Evolutionary conservation across 352 stramenopile species (phyloP).

Genomic region (Phytophthora capsici): DNA sequence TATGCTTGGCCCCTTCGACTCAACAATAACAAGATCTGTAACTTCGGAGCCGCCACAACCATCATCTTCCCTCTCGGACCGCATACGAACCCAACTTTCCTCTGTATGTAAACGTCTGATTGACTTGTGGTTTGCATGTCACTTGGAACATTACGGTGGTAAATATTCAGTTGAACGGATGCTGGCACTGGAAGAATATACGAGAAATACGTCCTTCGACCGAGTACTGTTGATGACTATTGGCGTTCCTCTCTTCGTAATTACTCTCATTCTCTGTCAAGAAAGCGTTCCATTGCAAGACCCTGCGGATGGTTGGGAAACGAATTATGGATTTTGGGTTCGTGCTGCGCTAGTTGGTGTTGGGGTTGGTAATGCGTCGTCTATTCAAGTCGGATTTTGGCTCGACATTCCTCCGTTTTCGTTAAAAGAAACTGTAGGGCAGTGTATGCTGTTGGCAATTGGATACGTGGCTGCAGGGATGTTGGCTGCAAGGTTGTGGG

Average conservation of each 20-base stretch:
- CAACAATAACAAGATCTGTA: background rate
- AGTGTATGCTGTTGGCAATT: conserved; percentile 9
- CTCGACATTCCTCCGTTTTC: conserved; percentile 20
- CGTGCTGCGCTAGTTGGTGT: conserved; percentile 16
- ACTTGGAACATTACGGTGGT: conserved; percentile 24
- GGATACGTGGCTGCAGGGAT: conserved; percentile 23
- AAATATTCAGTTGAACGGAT: conserved; percentile 34
- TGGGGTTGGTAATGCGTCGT: conserved; percentile 13
- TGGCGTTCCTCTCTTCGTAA: conserved; percentile 12
- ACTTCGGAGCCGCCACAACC: background rate
- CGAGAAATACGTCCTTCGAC: conserved; percentile 10
- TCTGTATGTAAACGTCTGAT: background rate
- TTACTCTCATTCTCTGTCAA: conserved; percentile 22
- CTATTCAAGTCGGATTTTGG: conserved; percentile 18
- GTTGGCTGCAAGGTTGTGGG: conserved; percentile 15
- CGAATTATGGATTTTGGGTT: conserved; percentile 34
- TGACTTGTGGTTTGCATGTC: conserved; percentile 6
- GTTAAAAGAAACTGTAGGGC: conserved; percentile 10
- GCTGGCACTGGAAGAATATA: conserved; percentile 35
- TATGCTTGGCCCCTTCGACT: background rate
- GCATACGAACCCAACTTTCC: background rate
- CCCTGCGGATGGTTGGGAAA: conserved; percentile 17
- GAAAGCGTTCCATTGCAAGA: conserved; percentile 31
- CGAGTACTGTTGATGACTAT: conserved; percentile 18
- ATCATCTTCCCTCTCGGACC: background rate